These are phyloP conservation scores for Senna siamea DNA, from an alignment of 306 rosid genomes.

Conservation along the genomic window DNA sequence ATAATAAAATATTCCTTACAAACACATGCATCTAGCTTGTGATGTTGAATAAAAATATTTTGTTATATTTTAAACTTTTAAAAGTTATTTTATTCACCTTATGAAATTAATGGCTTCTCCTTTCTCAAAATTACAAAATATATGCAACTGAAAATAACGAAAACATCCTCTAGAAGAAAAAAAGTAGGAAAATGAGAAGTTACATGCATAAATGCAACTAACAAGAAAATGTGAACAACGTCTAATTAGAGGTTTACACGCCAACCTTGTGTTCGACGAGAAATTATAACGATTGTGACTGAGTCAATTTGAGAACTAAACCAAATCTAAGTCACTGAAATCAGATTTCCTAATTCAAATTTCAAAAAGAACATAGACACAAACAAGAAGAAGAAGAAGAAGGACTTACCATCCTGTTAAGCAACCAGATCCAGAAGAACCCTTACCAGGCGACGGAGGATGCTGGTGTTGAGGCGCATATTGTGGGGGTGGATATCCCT, in stretches of 20 bases:
- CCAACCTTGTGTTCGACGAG: neutral
- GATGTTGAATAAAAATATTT: too few species aligned
- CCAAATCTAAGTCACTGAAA: conserved; percentile 42
- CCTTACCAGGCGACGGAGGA: conserved; percentile 57
- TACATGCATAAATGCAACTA: too few species aligned
- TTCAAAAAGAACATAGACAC: neutral
- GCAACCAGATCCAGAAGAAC: conserved; percentile 44
- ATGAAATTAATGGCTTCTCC: too few species aligned
- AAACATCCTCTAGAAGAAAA: too few species aligned
- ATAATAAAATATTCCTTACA: too few species aligned
- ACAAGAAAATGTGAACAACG: neutral
- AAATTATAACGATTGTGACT: neutral
- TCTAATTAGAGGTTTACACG: neutral
- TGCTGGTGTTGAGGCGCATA: conserved; percentile 66
- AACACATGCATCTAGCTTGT: too few species aligned
- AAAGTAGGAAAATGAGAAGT: too few species aligned
- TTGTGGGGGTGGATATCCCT: neutral
- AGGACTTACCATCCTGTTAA: conserved; percentile 74
- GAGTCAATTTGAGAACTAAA: conserved; percentile 34
- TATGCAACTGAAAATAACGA: too few species aligned
- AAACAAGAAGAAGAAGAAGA: neutral
- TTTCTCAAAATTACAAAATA: too few species aligned
- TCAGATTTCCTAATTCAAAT: neutral
- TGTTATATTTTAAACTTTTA: too few species aligned
- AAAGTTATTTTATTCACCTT: too few species aligned